These are phyloP conservation scores for Aspergillus sp. DNA, from an alignment of 2,329 filamentous ascomycete species.

Conservation along the genomic window DNA sequence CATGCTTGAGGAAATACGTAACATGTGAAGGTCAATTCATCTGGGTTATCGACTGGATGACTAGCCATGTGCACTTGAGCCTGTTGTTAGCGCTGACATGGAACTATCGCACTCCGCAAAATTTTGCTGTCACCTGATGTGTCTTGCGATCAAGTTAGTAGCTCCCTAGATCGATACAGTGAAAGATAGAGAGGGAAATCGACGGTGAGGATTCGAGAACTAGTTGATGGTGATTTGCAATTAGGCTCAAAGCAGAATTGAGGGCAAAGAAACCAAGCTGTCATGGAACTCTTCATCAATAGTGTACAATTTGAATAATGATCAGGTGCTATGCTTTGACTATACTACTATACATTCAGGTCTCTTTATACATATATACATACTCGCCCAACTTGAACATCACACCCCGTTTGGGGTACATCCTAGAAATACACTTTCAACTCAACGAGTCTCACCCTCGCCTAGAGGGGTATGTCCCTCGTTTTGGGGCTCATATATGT, in stretches of 20 bases:
- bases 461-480: background rate
- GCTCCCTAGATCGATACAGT: too few relatives aligned
- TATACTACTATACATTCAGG: background rate
- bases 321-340: background rate
- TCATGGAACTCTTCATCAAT: background rate
- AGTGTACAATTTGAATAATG: too few relatives aligned
- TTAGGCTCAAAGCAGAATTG: background rate
- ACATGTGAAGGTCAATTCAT: too few relatives aligned
- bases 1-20: too few relatives aligned
- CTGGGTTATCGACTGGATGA: too few relatives aligned
- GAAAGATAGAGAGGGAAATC: too few relatives aligned
- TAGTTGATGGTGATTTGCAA: background rate
- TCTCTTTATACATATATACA: slow-evolving; percentile 1
- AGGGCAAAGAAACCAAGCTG: background rate
- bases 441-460: background rate
- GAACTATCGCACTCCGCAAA: too few relatives aligned
- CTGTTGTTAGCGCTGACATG: too few relatives aligned
- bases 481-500: background rate
- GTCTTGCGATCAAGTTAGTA: slow-evolving; percentile 10
- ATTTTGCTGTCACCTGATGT: slow-evolving; percentile 17
- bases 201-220: too few relatives aligned
- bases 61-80: too few relatives aligned
- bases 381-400: background rate
- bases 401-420: background rate
- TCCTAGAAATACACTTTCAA: background rate